Evolutionary conservation across 1,139 yeast genomes (phyloP), one percentile per base, ranked within the genome.

Genomic region (Magnusiomyces tetraspermus): DNA sequence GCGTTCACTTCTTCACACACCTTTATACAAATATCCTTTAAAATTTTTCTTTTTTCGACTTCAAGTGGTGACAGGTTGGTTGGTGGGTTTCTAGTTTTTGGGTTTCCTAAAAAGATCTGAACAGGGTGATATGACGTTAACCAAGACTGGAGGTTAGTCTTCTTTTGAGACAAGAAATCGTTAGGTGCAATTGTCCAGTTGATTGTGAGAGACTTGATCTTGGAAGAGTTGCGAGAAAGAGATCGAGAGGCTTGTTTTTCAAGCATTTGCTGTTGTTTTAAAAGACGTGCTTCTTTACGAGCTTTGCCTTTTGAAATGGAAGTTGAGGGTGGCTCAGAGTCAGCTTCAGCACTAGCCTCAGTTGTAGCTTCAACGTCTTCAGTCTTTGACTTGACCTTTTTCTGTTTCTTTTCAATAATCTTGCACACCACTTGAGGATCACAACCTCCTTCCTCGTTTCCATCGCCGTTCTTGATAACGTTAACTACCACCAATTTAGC

Each of bases 131-230:
- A 71, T 15, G 66, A 60, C 17, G 56, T 38, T 4, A 68, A 56
- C 22, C 67, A 63, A 0, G 69, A 63, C 44, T 63, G 63, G 21
- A 68, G 61, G 15, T 71, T 78, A 67, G 55, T 65, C 55, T 51
- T 63, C 51, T 57, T 68, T 60, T 58, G 76, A 50, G 58, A 64
- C 53, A 44, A 68, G 51, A 62, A 60, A 55, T 59, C 73, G 62
- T 59, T 60, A 51, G 53, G 66, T 46, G 59, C 72, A 53, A 60
- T 61, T 36, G 56, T 64, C 71, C 63, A 75, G 19, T 64, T 65
- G 53, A 56, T 62, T 55, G 57, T 69, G 19, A 57, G 69, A 38
- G 58, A 61, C 53, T 62, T 68, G 45, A 45, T 40, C 17, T 45
- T 45, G 17, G 48, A 33, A 11, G 37, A 24, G 31, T 42, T 42